Evolutionary conservation across 768 basidiomycete genomes (phyloP), one percentile per base, ranked within the genome.

Genomic region (Tricholoma furcatifolium): DNA sequence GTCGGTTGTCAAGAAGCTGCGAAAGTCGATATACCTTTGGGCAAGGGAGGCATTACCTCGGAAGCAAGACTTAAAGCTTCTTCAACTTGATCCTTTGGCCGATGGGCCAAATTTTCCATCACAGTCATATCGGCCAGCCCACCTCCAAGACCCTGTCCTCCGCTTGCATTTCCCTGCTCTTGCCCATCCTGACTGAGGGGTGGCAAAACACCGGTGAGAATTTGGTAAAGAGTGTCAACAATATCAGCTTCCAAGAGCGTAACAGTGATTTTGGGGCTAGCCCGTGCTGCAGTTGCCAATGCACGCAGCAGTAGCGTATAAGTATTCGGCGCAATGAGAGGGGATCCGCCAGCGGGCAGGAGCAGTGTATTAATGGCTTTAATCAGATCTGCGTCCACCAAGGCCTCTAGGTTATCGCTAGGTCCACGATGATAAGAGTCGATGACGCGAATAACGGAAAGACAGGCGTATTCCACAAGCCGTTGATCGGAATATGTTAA

Each of bases 1-100:
- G 60, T 39, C 24, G 9, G n/a, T 39, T 14, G 43, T n/a, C 14
- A 36, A 14, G 5, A 32, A 38, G 11, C 20, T 20, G 48, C 35
- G 40, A 23, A 18, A 11, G 42, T 47, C 23, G 36, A 64, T 72
- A 32, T 61, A 91, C 93, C 93, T 82, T 91, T 93, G 0, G 94
- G 91, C 35, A 95, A 70, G 8, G 97, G 93, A 1, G 97, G 97
- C 69, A 99, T 81, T 12, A 99, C 73, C 66, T 99, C 97, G 20
- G 90, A 89, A 31, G 96, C 76, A 35, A 98, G 79, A 56, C 87
- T 87, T 34, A 99, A 74, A 0, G 91, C 86, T 70, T 99, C 97
- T 70, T 98, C 95, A 5, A 98, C 84, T 67, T 98, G 95, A 54
- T 99, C 97, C 71, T 98, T 98, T 4, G 97, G 91, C 24, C 94